These are phyloP conservation scores for Hypoxylon perforatum DNA, from an alignment of 495 filamentous ascomycete genomes.

Conservation along the genomic window DNA sequence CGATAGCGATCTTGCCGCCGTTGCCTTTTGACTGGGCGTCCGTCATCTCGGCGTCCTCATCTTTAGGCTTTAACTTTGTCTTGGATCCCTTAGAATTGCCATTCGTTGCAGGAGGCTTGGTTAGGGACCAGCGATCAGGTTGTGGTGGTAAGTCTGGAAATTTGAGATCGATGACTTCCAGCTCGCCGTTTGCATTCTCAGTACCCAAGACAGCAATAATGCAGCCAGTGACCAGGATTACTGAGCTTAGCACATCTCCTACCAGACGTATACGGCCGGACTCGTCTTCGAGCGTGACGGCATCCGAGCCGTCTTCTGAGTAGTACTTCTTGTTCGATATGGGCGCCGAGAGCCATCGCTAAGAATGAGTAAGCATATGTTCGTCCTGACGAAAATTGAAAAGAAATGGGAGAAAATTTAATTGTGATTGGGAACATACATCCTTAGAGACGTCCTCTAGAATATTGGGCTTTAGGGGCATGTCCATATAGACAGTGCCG, in stretches of 20 bases:
- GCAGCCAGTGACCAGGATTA: conserved; percentile 87
- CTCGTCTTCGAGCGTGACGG: conserved; percentile 94
- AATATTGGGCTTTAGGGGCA: conserved; percentile 97
- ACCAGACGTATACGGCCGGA: conserved; percentile 88
- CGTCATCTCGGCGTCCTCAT: conserved; percentile 58
- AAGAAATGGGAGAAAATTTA: background rate
- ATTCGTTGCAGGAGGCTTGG: conserved; percentile 43
- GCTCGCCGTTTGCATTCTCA: conserved; percentile 90
- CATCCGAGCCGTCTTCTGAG: conserved; percentile 65
- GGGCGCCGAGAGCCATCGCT: conserved; percentile 90
- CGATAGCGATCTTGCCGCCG: conserved; percentile 81
- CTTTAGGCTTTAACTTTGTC: conserved; percentile 42
- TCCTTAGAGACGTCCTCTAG: conserved; percentile 94
- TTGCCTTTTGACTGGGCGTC: conserved; percentile 48
- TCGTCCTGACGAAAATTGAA: background rate
- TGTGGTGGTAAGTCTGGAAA: conserved; percentile 87
- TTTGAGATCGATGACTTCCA: conserved; percentile 90
- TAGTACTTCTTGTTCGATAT: conserved; percentile 81
- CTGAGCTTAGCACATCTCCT: conserved; percentile 70
- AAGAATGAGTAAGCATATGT: conserved; percentile 6
- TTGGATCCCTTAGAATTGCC: conserved; percentile 28
- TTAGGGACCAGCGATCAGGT: conserved; percentile 76
- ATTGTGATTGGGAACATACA: conserved; percentile 58
- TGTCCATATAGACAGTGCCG: conserved; percentile 96
- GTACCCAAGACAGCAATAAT: conserved; percentile 92